Conservation (phyloP, 768 basidiomycete genomes). For the Inosperma sp. region DNA sequence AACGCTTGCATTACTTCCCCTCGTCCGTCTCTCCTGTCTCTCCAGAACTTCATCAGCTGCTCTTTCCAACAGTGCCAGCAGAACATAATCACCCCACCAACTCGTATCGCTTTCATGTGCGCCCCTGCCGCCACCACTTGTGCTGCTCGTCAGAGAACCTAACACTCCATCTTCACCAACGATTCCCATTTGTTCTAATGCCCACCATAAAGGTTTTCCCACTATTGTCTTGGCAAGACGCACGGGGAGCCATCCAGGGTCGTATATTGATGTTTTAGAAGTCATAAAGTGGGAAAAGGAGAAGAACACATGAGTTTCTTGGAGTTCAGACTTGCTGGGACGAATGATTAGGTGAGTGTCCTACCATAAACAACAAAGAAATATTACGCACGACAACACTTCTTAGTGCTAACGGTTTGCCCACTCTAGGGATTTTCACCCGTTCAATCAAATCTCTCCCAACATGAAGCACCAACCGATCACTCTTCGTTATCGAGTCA, state of each 20-base stretch:
- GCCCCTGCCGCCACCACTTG: slow-evolving; percentile 12
- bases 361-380: neutral
- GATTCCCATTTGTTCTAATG: slow-evolving; percentile 71
- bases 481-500: slow-evolving; percentile 25
- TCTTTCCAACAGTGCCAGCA: slow-evolving; percentile 57
- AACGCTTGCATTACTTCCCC: slow-evolving; percentile 51
- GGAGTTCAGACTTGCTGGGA: slow-evolving; percentile 69
- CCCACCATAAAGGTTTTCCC: slow-evolving; percentile 84
- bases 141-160: slow-evolving; percentile 12
- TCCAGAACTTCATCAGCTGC: slow-evolving; percentile 57
- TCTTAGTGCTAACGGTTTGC: slow-evolving; percentile 69
- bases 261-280: slow-evolving; percentile 58
- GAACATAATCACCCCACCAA: slow-evolving; percentile 71
- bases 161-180: slow-evolving; percentile 57
- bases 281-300: slow-evolving; percentile 51
- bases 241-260: slow-evolving; percentile 62
- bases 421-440: slow-evolving; percentile 62
- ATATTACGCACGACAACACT: slow-evolving; percentile 63
- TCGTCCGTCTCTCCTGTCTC: slow-evolving; percentile 38
- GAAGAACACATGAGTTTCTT: slow-evolving; percentile 40
- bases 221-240: slow-evolving; percentile 68
- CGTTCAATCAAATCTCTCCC: slow-evolving; percentile 50
- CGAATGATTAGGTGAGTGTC: slow-evolving; percentile 26
- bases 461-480: slow-evolving; percentile 59
- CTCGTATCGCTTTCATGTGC: slow-evolving; percentile 37